Conservation (phyloP, 2,329 filamentous ascomycete genomes). For the Talaromyces sp. region DNA sequence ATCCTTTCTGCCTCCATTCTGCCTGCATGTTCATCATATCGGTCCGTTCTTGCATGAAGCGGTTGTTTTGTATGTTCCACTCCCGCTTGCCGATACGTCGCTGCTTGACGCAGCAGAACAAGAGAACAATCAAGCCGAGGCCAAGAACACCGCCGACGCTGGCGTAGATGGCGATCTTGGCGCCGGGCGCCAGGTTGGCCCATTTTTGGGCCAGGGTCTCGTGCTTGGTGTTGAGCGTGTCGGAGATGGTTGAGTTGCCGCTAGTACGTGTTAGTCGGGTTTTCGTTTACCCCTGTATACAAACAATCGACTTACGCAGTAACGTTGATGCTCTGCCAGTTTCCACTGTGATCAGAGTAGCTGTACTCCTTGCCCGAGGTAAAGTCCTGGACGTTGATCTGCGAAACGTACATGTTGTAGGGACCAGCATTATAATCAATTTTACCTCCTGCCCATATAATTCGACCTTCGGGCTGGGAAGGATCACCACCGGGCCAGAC, state of each 20-base stretch:
- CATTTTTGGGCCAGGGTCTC: conserved; percentile 37
- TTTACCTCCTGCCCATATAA: conserved; percentile 64
- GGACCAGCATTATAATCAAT: conserved; percentile 63
- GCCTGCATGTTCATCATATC: conserved; percentile 34
- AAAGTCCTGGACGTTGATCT: conserved; percentile 53
- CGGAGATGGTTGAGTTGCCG: conserved; percentile 55
- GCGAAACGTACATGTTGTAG: conserved; percentile 69
- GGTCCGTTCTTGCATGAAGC: conserved; percentile 36
- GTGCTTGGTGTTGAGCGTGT: conserved; percentile 28
- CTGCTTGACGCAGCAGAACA: conserved; percentile 47
- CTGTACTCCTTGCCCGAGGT: conserved; percentile 60
- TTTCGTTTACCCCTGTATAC: background rate
- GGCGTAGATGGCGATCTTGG: conserved; percentile 44
- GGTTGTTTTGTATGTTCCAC: conserved; percentile 41
- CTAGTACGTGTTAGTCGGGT: conserved; percentile 36
- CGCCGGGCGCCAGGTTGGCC: conserved; percentile 39
- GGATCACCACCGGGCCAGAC: conserved; percentile 60
- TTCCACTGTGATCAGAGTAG: conserved; percentile 58
- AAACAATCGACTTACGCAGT: conserved; percentile 24
- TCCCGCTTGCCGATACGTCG: conserved; percentile 47
- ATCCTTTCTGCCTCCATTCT: conserved; percentile 34
- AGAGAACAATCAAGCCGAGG: conserved; percentile 28
- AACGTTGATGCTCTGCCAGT: conserved; percentile 62
- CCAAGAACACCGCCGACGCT: conserved; percentile 31
- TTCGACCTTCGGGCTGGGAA: conserved; percentile 39